Conservation (phyloP, 2,329 filamentous ascomycete genomes). For the Botryotinia calthae region DNA sequence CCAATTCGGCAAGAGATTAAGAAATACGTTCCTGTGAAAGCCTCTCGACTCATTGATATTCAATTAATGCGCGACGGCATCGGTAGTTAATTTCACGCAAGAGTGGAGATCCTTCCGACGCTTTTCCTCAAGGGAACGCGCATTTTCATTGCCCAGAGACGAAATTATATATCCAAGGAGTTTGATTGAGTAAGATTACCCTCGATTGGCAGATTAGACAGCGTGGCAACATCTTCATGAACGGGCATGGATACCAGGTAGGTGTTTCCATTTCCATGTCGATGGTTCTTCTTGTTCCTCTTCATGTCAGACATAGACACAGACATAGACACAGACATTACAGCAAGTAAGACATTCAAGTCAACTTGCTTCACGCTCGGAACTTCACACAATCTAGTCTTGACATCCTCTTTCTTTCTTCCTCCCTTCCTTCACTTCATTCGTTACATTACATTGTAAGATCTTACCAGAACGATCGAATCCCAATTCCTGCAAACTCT, state of each 20-base stretch:
- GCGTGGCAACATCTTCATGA: conserved; percentile 2
- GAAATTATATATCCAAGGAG: conserved; percentile 7
- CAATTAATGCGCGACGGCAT: conserved; percentile 5
- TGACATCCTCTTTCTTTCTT: not conserved
- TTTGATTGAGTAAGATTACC: not conserved
- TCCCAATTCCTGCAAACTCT: not conserved
- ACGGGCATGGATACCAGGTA: not conserved
- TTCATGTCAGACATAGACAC: not conserved
- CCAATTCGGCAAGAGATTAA: not conserved
- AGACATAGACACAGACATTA: not conserved
- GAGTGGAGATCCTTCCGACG: conserved; percentile 5
- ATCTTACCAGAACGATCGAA: not conserved
- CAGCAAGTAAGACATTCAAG: not conserved
- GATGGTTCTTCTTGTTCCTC: not conserved
- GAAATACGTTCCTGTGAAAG: not conserved
- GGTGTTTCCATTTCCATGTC: not conserved
- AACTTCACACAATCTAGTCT: not conserved
- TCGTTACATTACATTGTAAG: not conserved
- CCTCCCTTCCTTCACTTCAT: not conserved
- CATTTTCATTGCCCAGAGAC: not conserved
- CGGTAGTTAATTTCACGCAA: not conserved
- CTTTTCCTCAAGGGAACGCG: not conserved
- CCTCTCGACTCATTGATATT: not conserved
- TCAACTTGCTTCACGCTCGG: not conserved
- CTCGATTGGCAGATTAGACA: conserved; percentile 5